A percentile compares a stretch with the other conserved stretches of the same genome.
Evolutionary conservation across 2,329 filamentous ascomycete genomes (phyloP).

Genomic region (Aspergillus luchuensis): DNA sequence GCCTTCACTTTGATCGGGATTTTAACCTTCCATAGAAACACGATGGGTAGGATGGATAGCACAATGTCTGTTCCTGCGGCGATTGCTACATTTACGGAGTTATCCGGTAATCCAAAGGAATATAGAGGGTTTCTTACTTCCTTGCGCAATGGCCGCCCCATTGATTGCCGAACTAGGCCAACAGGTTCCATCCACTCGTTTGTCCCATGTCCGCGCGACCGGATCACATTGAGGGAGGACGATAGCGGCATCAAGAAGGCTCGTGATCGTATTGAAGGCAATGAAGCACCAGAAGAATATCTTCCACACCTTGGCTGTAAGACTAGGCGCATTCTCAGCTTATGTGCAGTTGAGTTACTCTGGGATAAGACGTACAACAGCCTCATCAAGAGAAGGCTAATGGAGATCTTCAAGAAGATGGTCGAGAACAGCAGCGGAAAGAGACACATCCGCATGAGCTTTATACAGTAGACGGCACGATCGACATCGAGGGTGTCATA

Average conservation of each 20-base stretch:
- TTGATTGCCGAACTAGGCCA: neutral
- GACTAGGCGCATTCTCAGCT: neutral
- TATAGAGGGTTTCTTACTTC: neutral
- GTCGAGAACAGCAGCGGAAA: constrained; percentile 19
- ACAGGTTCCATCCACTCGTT: neutral
- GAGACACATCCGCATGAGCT: constrained; percentile 18
- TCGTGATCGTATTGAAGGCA: constrained; percentile 20
- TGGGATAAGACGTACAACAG: constrained; percentile 11
- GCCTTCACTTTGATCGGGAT: neutral
- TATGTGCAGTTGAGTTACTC: no score
- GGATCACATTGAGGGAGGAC: neutral
- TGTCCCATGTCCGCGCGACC: neutral
- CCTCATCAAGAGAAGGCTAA: constrained; percentile 19
- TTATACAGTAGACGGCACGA: constrained; percentile 10
- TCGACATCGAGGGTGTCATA: neutral
- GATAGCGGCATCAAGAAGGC: constrained; percentile 12
- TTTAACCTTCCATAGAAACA: neutral
- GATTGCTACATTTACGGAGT: neutral
- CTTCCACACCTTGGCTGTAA: constrained; percentile 16
- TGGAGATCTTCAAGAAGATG: constrained; percentile 22
- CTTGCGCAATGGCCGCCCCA: neutral
- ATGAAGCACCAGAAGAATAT: constrained; percentile 22
- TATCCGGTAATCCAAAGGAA: neutral
- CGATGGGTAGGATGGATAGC: neutral
- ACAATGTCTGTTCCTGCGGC: neutral